Evolutionary conservation across 2,329 filamentous ascomycete species (phyloP), one percentile per base, ranked within the genome.

Genomic region (Pseudogymnoascus sp.): DNA sequence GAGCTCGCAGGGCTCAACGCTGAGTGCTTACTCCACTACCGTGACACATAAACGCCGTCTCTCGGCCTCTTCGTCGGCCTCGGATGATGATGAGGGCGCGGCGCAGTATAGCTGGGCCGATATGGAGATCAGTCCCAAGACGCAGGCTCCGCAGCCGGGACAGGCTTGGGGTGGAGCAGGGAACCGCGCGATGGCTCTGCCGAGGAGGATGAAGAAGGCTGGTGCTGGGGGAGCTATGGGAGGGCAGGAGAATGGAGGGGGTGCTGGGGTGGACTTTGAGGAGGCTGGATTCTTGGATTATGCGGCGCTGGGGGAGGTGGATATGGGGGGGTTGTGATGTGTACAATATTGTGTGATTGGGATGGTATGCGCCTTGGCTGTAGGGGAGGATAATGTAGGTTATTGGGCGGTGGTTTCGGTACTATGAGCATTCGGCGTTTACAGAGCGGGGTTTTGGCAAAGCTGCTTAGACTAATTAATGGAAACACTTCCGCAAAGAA

Each of bases 281-380:
- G 87, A 90, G 61, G 86, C 86, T 0, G 77, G 81, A 0, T 90
- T 90, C 62, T 70, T 86, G 59, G 81, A 83, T 60, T 75, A 71
- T 65, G 62, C 60, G 6, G 57, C 59, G 15, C 52, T 39, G 41
- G 61, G 35, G 19, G 69, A 70, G 57, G 64, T 68, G n/a, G 66
- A 69, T 61, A 71, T 71, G 69, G 64, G 64, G 59, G 69, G 68
- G 52, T 52, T 45, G 18, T 59, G 45, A 48, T 28, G 23, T 52
- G 41, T 52, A 52, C 41, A 30, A 13, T 52, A 30, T 30, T 52
- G 23, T 30, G n/a, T 28, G 19, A 45, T 3, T 28, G 41, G 23
- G 13, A 6, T 8, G 41, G 18, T 52, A 45, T 52, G n/a, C n/a
- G n/a, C n/a, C n/a, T n/a, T n/a, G n/a, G 23, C 41, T 52, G 23